Base-by-base conservation (phyloP, 164 flowering plant genomes). In the Hamamelis virginiana region DNA sequence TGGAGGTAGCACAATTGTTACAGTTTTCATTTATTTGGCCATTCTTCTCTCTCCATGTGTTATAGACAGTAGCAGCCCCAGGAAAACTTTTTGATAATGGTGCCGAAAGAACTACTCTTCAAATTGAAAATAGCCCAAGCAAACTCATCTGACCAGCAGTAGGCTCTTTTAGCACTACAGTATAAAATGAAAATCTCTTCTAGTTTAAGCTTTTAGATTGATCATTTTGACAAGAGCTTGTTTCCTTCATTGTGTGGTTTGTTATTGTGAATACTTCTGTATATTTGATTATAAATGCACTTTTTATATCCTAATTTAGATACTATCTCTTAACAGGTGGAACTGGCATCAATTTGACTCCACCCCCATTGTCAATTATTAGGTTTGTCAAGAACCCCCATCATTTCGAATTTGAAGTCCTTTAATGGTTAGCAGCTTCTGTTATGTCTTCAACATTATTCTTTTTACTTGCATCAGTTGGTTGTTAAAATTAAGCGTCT, bases 331-430 rank as follows among this genome's bases (percentile, higher is more conserved):
- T 81, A 28, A 68, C 85, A 93, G 98, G 98, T 83, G 98, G 97
- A 64, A 93, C 98, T 51, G 97, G 98, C 84, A 89, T 91, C 82
- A 93, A 93, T 77, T 78, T 91, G 63, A 93, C 98, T 77, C 97
- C 98, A 26, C 98, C 98, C 12, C 98, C 98, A 28, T 50, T 66
- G 45, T 84, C 93, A 65, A 88, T 93, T 69, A 85, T 93, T 21
- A 83, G 97, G 97, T 89, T 68, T 71, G 84, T 79, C 52, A 44
- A 50, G 10, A 16, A 55, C 11, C 38, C 38, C 27, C 5, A 16
- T 63, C 8, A 4, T 14, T 21, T 63, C 9, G 3, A 9, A 26
- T 19, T 48, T 44, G 22, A 33, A 21, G 13, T 45, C 4, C 21
- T 48, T 12, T 50, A 23, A 21, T 62, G 66, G 8, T 47, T 8